These are phyloP conservation scores for Scutellaria galericulata DNA, from an alignment of 257 asterid genomes.

Conservation along the genomic window DNA sequence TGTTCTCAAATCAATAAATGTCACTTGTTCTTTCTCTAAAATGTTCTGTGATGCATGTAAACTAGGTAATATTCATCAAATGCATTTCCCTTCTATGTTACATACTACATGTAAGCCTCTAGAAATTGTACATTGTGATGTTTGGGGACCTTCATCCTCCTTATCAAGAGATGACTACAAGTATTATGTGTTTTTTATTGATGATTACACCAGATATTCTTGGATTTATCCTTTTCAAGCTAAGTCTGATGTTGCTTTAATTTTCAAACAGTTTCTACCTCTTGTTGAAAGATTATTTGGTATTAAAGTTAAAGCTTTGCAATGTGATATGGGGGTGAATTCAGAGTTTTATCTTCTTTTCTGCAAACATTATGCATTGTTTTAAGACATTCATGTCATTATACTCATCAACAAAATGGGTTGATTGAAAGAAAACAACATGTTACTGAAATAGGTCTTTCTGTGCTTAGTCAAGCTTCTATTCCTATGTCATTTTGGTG, in stretches of 20 bases:
- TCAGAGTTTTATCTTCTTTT: background rate
- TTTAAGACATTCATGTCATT: background rate
- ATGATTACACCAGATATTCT: background rate
- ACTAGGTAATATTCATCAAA: background rate
- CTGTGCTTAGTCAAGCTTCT: background rate
- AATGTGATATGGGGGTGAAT: background rate
- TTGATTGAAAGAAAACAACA: background rate
- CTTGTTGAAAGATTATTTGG: background rate
- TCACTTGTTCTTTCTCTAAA: no score
- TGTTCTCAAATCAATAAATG: no score
- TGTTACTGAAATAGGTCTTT: background rate
- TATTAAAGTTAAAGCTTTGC: background rate
- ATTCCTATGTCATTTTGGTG: background rate
- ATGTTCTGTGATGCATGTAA: background rate
- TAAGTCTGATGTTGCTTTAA: background rate
- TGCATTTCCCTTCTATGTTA: background rate
- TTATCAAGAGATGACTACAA: background rate
- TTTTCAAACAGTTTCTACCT: background rate
- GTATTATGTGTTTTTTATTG: background rate
- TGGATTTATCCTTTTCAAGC: background rate
- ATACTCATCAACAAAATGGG: background rate
- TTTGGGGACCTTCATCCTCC: background rate
- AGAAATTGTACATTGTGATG: background rate
- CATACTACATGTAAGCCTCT: background rate
- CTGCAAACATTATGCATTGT: background rate